A percentile compares a stretch with the other conserved stretches of the same genome.
These are phyloP conservation scores for Coprinellus micaceus DNA, from an alignment of 768 basidiomycete genomes.

Conservation along the genomic window DNA sequence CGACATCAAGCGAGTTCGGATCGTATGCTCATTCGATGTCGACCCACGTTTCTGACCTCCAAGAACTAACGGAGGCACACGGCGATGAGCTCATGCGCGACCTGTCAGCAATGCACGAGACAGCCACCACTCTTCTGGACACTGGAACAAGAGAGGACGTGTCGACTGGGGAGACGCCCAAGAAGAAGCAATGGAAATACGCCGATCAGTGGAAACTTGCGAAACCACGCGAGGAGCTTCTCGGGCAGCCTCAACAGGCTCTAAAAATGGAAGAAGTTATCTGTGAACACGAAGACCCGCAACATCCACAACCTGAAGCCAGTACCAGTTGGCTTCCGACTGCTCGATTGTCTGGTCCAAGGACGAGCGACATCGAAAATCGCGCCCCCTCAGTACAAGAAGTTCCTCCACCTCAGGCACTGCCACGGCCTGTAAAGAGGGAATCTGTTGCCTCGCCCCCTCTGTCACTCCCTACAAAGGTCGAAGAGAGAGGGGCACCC, in stretches of 20 bases:
- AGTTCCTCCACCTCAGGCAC: neutral
- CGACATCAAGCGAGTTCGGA: conserved; percentile 1
- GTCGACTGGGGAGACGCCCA: conserved; percentile 72
- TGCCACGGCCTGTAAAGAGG: neutral
- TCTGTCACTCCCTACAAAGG: neutral
- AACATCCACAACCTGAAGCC: conserved; percentile 14
- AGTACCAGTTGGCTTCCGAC: neutral
- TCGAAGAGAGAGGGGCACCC: conserved; percentile 6
- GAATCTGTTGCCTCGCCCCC: neutral
- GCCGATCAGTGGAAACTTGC: conserved; percentile 72
- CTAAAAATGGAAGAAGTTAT: conserved; percentile 20
- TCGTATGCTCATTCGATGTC: conserved; percentile 24
- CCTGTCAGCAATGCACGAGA: conserved; percentile 47
- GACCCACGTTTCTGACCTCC: conserved; percentile 44
- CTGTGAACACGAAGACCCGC: conserved; percentile 6
- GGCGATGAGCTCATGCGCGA: conserved; percentile 20
- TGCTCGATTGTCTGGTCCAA: neutral
- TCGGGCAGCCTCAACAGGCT: conserved; percentile 29
- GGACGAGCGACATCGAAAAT: conserved; percentile 1
- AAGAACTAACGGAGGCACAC: conserved; percentile 10
- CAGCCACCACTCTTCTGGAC: conserved; percentile 48
- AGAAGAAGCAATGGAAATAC: conserved; percentile 70
- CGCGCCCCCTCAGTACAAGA: neutral
- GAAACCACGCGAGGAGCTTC: conserved; percentile 53
- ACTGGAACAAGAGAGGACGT: conserved; percentile 61